Percentiles rank a stretch among this genome's conserved stretches.
Evolutionary conservation across 2,329 filamentous ascomycete species (phyloP).

Genomic region (Fusarium pininemorale): DNA sequence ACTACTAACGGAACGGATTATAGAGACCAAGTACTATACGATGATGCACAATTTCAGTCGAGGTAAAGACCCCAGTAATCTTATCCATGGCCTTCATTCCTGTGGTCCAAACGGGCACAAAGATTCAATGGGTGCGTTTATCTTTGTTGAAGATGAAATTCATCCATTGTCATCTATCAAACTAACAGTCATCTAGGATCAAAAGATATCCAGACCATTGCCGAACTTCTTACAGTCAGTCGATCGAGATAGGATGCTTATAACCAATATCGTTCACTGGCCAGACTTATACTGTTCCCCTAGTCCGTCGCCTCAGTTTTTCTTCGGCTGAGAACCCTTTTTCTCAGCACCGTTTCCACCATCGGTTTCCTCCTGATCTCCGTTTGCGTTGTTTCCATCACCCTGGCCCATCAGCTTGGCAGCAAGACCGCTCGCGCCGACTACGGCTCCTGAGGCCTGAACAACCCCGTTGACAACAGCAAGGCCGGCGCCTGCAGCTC

Average conservation of each 20-base stretch:
- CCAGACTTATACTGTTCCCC: not conserved
- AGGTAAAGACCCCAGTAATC: not conserved
- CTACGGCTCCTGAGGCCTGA: not conserved
- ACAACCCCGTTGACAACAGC: conserved; percentile 30
- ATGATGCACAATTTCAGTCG: not conserved
- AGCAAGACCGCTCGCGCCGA: not conserved
- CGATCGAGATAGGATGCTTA: no score
- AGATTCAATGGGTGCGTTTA: not conserved
- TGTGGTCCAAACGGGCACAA: not conserved
- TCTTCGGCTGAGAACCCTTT: not conserved
- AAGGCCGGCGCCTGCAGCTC: conserved; percentile 41
- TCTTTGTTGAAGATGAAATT: not conserved
- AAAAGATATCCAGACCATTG: not conserved
- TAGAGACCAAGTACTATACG: not conserved
- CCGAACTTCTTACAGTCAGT: not conserved
- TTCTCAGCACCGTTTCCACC: not conserved
- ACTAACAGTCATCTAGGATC: not conserved
- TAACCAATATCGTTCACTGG: not conserved
- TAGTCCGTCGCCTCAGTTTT: no score
- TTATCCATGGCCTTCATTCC: not conserved
- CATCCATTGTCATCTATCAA: not conserved
- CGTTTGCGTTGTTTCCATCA: no score
- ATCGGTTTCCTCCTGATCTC: not conserved
- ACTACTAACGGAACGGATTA: not conserved
- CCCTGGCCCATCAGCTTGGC: not conserved